phyloP scores from a whole-genome alignment of 257 asterid species.

The Oldenlandia corymbosa region DNA sequence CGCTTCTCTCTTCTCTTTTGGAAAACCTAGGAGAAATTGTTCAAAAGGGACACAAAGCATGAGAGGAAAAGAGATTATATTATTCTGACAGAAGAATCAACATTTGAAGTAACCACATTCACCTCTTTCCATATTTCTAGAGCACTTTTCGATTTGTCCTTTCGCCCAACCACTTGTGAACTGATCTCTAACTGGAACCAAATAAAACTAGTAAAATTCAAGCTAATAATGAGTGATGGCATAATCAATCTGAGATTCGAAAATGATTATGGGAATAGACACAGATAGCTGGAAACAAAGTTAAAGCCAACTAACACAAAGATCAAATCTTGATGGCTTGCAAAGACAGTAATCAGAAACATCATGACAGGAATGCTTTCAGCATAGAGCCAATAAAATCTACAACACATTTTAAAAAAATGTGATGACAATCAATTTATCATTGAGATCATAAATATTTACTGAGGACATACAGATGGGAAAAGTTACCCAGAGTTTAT shows the following conservation, averaged over 20 bases:
- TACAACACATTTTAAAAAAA: not conserved
- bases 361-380: not conserved
- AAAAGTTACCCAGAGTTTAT: not conserved
- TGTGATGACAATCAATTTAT: not conserved
- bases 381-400: not conserved
- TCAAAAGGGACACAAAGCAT: not conserved
- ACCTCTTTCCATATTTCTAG: constrained; percentile 98
- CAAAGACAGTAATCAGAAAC: not conserved
- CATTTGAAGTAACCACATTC: constrained; percentile 10
- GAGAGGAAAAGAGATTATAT: constrained; percentile 3
- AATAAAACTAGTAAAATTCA: constrained; percentile 14
- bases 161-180: constrained; percentile 92
- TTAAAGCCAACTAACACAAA: no score
- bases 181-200: constrained; percentile 62
- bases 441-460: not conserved
- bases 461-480: not conserved
- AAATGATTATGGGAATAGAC: not conserved
- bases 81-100: not conserved
- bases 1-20: constrained; percentile 64
- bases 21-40: constrained; percentile 46
- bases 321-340: no score
- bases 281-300: not conserved
- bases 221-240: not conserved
- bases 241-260: not conserved
- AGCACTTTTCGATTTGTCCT: constrained; percentile 78